Evolutionary conservation across 192 early-diverging fungal genomes (phyloP).

Genomic region (Helicostylum pulchrum): DNA sequence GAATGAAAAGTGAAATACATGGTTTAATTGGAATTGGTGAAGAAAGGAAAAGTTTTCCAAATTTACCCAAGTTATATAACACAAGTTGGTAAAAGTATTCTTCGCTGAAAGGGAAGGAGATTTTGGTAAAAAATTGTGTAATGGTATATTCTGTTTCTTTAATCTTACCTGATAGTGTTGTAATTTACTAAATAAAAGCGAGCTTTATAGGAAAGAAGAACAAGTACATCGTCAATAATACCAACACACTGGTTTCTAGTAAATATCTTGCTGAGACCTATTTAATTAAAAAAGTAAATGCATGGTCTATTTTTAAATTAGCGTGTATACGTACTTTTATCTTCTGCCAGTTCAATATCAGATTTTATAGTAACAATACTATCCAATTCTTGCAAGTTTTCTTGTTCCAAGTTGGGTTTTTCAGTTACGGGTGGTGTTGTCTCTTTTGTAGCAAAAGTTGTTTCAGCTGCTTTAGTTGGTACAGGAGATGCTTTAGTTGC

Average conservation of each 20-base stretch:
- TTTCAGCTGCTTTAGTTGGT: too few species aligned
- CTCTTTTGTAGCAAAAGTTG: too few species aligned
- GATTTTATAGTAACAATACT: too few species aligned
- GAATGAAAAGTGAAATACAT: not conserved
- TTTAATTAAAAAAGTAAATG: not conserved
- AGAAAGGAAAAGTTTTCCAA: not conserved
- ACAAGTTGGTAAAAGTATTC: slow-evolving; percentile 14
- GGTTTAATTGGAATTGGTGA: slow-evolving; percentile 4
- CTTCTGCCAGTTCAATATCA: not conserved
- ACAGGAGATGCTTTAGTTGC: too few species aligned
- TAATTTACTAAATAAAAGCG: not conserved
- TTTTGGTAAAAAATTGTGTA: not conserved
- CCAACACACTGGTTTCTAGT: not conserved
- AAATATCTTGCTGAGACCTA: not conserved
- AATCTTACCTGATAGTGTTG: not conserved
- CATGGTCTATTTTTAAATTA: not conserved
- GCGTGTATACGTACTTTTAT: too few species aligned
- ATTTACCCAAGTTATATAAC: not conserved
- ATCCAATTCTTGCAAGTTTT: too few species aligned
- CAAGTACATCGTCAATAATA: not conserved
- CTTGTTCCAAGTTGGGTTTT: too few species aligned
- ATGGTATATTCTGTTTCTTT: not conserved
- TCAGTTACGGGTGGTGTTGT: too few species aligned
- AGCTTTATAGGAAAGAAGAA: not conserved
- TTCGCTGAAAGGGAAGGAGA: not conserved